A percentile compares a stretch with the other conserved stretches of the same genome.
phyloP scores from a whole-genome alignment of 257 asterid genomes.

The Agastache rugosa region DNA sequence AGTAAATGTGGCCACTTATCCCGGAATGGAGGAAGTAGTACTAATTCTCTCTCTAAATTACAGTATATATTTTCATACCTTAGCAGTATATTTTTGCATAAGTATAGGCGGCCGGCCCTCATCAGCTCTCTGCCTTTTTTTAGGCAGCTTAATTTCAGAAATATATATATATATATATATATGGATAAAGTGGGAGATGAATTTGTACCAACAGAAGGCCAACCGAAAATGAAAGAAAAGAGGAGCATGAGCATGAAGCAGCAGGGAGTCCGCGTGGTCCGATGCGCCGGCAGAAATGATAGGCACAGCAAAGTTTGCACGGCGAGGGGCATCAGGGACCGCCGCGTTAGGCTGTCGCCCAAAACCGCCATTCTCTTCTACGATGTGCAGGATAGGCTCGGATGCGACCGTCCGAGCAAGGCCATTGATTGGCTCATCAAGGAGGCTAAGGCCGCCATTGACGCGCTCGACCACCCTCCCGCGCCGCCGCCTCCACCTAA shows the following conservation, averaged over 20 bases:
- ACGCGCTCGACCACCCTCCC: slow-evolving; percentile 38
- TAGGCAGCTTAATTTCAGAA: not conserved
- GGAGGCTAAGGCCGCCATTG: slow-evolving; percentile 62
- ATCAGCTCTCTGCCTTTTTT: no score
- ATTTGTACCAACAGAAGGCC: not conserved
- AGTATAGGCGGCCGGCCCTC: no score
- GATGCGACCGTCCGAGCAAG: slow-evolving; percentile 64
- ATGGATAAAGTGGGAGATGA: not conserved
- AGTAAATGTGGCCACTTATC: no score
- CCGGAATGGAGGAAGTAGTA: no score
- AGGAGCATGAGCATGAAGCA: not conserved
- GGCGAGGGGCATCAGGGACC: slow-evolving; percentile 53
- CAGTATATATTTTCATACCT: no score
- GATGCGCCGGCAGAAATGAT: slow-evolving; percentile 49
- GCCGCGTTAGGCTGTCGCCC: slow-evolving; percentile 61
- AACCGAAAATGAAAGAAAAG: not conserved
- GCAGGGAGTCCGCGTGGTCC: slow-evolving; percentile 39
- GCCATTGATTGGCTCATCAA: slow-evolving; percentile 72
- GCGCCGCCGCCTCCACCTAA: not conserved
- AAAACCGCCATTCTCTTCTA: slow-evolving; percentile 60
- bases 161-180: no score
- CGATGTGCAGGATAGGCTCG: slow-evolving; percentile 70
- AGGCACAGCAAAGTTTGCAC: slow-evolving; percentile 66
- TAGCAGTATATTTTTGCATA: no score
- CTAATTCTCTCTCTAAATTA: no score